phyloP scores from a whole-genome alignment of 2,329 filamentous ascomycete genomes.

The Cordyceps cateniannulata region DNA sequence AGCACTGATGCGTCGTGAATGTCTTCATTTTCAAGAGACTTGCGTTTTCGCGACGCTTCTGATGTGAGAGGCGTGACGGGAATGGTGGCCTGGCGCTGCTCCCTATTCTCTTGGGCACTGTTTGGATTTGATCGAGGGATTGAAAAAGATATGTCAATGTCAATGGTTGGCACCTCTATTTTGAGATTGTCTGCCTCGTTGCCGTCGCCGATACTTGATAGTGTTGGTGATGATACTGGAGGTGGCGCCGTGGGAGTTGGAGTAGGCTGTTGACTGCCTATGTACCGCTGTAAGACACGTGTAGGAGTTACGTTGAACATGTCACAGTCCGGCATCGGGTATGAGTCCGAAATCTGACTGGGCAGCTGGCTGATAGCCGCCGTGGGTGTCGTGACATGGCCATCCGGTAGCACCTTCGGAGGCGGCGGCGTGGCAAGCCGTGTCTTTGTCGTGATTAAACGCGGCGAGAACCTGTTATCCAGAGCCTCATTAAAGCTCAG shows the following conservation, averaged over 20 bases:
- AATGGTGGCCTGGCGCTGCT: background rate
- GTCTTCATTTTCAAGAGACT: slow-evolving; percentile 1
- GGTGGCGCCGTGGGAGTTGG: slow-evolving; percentile 21
- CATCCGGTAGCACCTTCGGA: background rate
- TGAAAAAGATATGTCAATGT: background rate
- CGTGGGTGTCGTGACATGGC: slow-evolving; percentile 17
- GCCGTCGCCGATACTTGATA: background rate
- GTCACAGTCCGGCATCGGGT: slow-evolving; percentile 31
- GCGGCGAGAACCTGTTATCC: slow-evolving; percentile 36
- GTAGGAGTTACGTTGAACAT: slow-evolving; percentile 37
- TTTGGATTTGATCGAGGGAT: background rate
- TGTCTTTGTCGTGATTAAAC: slow-evolving; percentile 14
- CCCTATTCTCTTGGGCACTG: background rate
- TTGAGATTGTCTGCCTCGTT: background rate
- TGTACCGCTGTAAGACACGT: slow-evolving; percentile 42
- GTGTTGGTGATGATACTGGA: slow-evolving; percentile 11
- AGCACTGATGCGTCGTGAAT: slow-evolving; percentile 14
- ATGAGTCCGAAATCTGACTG: slow-evolving; percentile 50
- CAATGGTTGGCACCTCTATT: background rate
- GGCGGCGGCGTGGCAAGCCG: background rate
- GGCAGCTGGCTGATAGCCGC: slow-evolving; percentile 36
- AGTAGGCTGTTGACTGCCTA: slow-evolving; percentile 29
- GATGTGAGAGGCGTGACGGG: slow-evolving; percentile 8
- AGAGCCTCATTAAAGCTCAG: slow-evolving; percentile 39
- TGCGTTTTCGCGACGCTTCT: background rate